These are phyloP conservation scores for Saccharomyces hybrid DNA, from an alignment of 1,139 yeast species.

Conservation along the genomic window DNA sequence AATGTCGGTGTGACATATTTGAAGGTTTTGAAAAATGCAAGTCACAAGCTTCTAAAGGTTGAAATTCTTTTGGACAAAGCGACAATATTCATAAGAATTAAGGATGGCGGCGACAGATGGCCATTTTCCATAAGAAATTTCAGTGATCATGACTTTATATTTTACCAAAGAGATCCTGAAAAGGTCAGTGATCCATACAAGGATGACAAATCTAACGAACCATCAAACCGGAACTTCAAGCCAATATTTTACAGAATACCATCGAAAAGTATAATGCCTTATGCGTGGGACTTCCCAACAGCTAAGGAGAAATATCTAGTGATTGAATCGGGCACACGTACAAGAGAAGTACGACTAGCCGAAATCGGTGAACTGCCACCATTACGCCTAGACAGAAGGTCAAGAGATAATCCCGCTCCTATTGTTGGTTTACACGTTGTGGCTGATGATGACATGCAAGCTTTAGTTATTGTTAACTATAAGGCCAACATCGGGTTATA, in stretches of 20 bases:
- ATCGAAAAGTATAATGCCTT: constrained; percentile 91
- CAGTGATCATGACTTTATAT: constrained; percentile 72
- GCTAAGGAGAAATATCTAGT: constrained; percentile 77
- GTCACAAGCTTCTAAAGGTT: constrained; percentile 63
- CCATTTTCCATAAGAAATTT: constrained; percentile 88
- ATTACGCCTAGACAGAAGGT: constrained; percentile 58
- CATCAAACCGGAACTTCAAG: constrained; percentile 40
- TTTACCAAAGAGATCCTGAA: constrained; percentile 81
- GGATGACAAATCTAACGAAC: constrained; percentile 58
- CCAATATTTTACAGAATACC: constrained; percentile 77
- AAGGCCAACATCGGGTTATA: constrained; percentile 73
- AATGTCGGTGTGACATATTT: constrained; percentile 78
- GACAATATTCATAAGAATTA: constrained; percentile 67
- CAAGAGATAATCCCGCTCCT: constrained; percentile 38
- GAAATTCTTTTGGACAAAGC: constrained; percentile 74
- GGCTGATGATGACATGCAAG: constrained; percentile 94
- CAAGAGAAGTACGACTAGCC: constrained; percentile 73
- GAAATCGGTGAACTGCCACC: constrained; percentile 91
- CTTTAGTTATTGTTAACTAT: constrained; percentile 74
- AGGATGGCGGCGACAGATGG: constrained; percentile 74
- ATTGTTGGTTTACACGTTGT: constrained; percentile 79
- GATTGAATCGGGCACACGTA: constrained; percentile 62
- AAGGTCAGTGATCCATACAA: constrained; percentile 33
- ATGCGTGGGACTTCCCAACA: constrained; percentile 95
- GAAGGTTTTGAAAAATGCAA: constrained; percentile 54